Conservation (phyloP, 176 grass and related monocot species). For the Cenchrus fungigraminus region DNA sequence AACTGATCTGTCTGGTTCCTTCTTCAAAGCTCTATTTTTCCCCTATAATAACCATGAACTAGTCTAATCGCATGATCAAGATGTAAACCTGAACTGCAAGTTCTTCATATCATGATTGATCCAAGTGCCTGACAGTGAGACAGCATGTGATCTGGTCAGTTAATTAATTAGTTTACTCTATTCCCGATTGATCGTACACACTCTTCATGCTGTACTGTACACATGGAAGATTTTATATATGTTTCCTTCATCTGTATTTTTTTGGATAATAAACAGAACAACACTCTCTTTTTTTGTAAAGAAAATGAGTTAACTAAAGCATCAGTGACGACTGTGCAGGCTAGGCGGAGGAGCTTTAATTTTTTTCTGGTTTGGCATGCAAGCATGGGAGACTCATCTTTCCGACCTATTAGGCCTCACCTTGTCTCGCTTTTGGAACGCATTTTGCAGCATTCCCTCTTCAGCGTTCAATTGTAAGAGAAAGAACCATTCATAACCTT, state of each 20-base stretch:
- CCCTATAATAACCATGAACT: background rate
- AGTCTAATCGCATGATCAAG: constrained; percentile 32
- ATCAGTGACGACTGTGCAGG: background rate
- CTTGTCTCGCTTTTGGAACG: constrained; percentile 49
- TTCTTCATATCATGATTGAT: constrained; percentile 35
- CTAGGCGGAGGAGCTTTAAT: no score
- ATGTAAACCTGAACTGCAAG: constrained; percentile 17
- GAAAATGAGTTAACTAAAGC: background rate
- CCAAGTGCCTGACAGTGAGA: background rate
- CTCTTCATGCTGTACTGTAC: background rate
- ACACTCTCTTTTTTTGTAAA: background rate
- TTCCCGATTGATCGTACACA: background rate
- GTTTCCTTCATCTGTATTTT: background rate
- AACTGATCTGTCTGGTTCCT: constrained; percentile 3
- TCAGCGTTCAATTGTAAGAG: background rate
- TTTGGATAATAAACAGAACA: background rate
- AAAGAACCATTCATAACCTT: constrained; percentile 12
- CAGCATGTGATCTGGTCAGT: background rate
- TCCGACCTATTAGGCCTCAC: constrained; percentile 18
- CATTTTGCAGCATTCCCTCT: constrained; percentile 50
- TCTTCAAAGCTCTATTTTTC: constrained; percentile 4
- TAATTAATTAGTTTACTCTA: constrained; percentile 10
- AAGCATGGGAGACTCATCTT: constrained; percentile 6
- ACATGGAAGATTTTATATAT: no score
- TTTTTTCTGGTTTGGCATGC: background rate